These are phyloP conservation scores for Schizochytrium sp. DNA, from an alignment of 108 stramenopile species.

Conservation along the genomic window DNA sequence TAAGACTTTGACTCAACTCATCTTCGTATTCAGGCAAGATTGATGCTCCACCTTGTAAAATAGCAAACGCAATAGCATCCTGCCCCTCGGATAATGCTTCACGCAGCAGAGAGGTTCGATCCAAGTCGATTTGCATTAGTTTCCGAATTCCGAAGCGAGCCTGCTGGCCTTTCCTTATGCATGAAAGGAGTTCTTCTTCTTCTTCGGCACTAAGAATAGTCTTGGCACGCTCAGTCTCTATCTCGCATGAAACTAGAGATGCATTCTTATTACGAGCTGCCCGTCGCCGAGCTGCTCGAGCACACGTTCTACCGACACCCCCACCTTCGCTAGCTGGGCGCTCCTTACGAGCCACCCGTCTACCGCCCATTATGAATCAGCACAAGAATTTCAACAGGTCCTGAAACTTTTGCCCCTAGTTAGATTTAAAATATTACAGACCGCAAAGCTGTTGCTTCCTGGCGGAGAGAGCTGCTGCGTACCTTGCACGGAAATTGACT, in stretches of 20 bases:
- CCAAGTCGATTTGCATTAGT: not conserved
- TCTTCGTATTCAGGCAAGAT: not conserved
- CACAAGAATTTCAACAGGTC: not conserved
- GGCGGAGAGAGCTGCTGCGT: no score
- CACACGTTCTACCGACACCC: not conserved
- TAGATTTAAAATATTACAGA: no score
- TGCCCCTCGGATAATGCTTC: not conserved
- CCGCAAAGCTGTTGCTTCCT: no score
- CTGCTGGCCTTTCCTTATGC: not conserved
- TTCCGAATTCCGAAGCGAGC: not conserved
- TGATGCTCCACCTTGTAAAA: not conserved
- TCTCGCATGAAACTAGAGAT: no score
- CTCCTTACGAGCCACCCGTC: not conserved
- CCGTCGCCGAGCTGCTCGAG: not conserved
- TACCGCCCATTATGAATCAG: not conserved
- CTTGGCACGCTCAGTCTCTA: not conserved
- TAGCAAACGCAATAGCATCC: slow-evolving; percentile 11
- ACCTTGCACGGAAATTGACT: no score
- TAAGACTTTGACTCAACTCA: not conserved
- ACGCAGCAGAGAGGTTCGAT: not conserved
- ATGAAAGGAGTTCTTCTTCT: not conserved
- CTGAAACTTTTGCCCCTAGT: no score
- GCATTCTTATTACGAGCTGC: not conserved
- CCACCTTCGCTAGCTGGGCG: slow-evolving; percentile 9
- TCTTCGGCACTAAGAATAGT: not conserved